Base-by-base conservation (phyloP, 495 filamentous ascomycete species). In the Astrothelium macrocarpum region DNA sequence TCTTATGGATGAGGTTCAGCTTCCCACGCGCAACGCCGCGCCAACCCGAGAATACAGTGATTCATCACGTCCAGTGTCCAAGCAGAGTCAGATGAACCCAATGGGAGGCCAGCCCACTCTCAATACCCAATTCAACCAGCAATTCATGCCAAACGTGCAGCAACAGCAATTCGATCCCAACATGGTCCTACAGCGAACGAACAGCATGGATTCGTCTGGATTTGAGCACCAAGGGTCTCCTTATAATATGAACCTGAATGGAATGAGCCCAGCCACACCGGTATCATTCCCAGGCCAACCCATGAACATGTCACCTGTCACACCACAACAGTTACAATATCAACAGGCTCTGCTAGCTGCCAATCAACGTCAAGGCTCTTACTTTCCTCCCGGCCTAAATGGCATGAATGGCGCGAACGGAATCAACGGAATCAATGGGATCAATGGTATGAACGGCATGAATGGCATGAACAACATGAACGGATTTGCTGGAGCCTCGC, bases 1-100 rank as follows among this genome's bases (percentile, higher is more conserved):
- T 46, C 75, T 98, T 58, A 98, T 98, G 94, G 92, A 96, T 70
- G 92, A 97, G 75, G 94, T 96, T 71, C 92, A 90, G 59, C 77
- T 95, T 62, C 90, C 90, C 5, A 86, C 85, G 43, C 80, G 86
- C 43, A 77, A 78, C 23, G 79, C 73, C 11, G 49, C 49, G 10
- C 49, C 49, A 9, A 29, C 23, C 16, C 49, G 49, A 7, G 49
- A 56, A 20, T 56, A 56, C 25, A 56, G 49, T 29, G 49, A 56
- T 20, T 56, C 49, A 9, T 56, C 49, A 16, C 49, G 84, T 53
- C 83, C 84, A 25, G 75, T 73, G 18, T 84, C 82, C 11, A 78
- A 82, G 49, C 80, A 85, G 60, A 73, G 79, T 62, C 76, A 78
- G 56, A 66, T 71, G 34, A 79, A 76, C 61, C 69, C 69, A 31